Conservation (phyloP, 768 basidiomycete species). For the Lenzites betulinus region DNA sequence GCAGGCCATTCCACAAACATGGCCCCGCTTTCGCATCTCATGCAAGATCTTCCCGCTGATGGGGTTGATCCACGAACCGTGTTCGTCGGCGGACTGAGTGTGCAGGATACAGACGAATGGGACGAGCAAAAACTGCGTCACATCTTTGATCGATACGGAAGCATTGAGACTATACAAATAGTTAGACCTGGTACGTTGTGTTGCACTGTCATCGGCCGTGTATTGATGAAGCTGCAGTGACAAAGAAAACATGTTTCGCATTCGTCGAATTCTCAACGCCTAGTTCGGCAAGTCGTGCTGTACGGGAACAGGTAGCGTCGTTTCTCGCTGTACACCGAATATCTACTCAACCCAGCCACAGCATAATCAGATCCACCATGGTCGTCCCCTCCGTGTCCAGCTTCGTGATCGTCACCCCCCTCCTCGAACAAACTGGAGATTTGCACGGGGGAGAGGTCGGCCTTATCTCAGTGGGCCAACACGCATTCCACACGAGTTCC, state of each 20-base stretch:
- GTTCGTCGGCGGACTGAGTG: constrained; percentile 77
- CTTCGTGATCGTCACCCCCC: constrained; percentile 66
- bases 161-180: constrained; percentile 64
- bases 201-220: neutral
- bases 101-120: constrained; percentile 65
- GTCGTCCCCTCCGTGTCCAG: constrained; percentile 75
- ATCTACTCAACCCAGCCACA: constrained; percentile 27
- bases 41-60: constrained; percentile 15
- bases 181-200: constrained; percentile 59
- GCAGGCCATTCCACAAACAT: neutral
- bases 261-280: constrained; percentile 72
- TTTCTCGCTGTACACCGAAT: too few relatives aligned
- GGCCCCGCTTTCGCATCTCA: neutral
- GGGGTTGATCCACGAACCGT: constrained; percentile 67
- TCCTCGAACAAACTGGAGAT: constrained; percentile 49
- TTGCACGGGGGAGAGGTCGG: constrained; percentile 41
- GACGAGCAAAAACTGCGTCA: constrained; percentile 60
- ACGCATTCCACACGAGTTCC: constrained; percentile 3
- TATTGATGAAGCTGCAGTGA: constrained; percentile 41
- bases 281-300: constrained; percentile 66
- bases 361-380: constrained; percentile 71
- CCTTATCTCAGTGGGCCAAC: constrained; percentile 35
- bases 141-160: constrained; percentile 66
- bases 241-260: constrained; percentile 71
- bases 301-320: constrained; percentile 58